Conservation (phyloP, 2,329 filamentous ascomycete species). For the Pseudopithomyces maydicus region DNA sequence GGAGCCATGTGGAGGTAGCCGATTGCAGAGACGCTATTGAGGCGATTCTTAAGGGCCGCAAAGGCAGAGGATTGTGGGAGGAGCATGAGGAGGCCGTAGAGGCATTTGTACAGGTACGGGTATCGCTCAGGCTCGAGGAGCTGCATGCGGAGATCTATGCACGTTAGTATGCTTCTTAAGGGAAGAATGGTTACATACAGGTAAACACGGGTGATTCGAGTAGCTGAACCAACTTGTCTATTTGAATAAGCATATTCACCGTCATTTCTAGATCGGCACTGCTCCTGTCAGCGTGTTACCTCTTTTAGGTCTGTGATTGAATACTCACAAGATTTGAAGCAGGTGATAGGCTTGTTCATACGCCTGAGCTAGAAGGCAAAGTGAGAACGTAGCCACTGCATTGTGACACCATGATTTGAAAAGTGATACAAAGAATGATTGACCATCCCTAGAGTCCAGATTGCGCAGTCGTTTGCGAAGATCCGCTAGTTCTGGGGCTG, state of each 20-base stretch:
- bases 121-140: constrained; percentile 94
- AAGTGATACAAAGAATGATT: constrained; percentile 90
- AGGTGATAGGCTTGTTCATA: constrained; percentile 98
- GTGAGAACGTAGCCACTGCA: constrained; percentile 93
- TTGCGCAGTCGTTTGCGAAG: constrained; percentile 88
- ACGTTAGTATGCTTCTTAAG: not conserved
- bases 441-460: constrained; percentile 90
- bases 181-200: constrained; percentile 61
- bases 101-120: constrained; percentile 94
- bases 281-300: constrained; percentile 25
- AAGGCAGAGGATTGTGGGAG: constrained; percentile 98
- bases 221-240: constrained; percentile 96
- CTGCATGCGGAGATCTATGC: constrained; percentile 84
- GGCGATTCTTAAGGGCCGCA: constrained; percentile 90
- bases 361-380: constrained; percentile 92
- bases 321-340: constrained; percentile 84
- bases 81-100: constrained; percentile 96
- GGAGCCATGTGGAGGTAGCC: constrained; percentile 87
- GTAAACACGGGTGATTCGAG: constrained; percentile 98
- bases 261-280: constrained; percentile 98
- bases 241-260: constrained; percentile 97
- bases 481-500: constrained; percentile 90
- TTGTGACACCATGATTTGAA: constrained; percentile 99
- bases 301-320: not conserved
- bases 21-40: constrained; percentile 97